Evolutionary conservation across 75 land plant species (phyloP), one percentile per base, ranked within the genome.

Genomic region (Pinus taeda): DNA sequence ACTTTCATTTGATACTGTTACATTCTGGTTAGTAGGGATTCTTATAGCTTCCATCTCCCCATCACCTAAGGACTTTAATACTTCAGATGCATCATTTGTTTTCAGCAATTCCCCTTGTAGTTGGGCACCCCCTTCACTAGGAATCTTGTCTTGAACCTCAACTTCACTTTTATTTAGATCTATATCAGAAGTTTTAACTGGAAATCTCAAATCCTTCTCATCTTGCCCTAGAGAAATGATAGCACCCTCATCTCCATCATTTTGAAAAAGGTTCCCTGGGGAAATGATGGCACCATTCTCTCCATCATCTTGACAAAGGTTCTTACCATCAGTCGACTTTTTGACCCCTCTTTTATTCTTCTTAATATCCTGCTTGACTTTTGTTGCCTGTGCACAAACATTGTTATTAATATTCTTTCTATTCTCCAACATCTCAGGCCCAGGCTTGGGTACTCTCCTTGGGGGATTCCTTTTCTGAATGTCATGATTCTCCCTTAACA

Each of bases 171-270:
- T 20, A 62, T 53, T 59, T 71, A 77, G 74, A 60, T 73, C 71
- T 64, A 84, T 74, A 17, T 82, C 81, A 18, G 70, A 45, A 63
- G 76, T 75, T 74, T 76, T 71, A 60, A 78, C 73, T 53, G 70
- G 77, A 75, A 75, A 57, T 11, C 63, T 36, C 57, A 73, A 80
- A 78, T 57, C 42, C 14, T 53, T 21, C 59, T 80, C 84, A 75
- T 84, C 78, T 0, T 87, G 81, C 13, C 56, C 66, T 36, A 61
- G 57, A 15, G 65, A 77, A 53, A 75, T 67, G 7, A 71, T 76
- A 60, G 74, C 75, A 59, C 75, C 76, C 72, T 79, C 71, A 3
- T 81, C 82, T 63, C 73, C 86, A 74, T 17, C 53, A 65, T 78
- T 80, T 45, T 57, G 80, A 79, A 76, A 81, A 56, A 82, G 76